Conservation (phyloP, 768 basidiomycete species). For the Pholiota microspora region DNA sequence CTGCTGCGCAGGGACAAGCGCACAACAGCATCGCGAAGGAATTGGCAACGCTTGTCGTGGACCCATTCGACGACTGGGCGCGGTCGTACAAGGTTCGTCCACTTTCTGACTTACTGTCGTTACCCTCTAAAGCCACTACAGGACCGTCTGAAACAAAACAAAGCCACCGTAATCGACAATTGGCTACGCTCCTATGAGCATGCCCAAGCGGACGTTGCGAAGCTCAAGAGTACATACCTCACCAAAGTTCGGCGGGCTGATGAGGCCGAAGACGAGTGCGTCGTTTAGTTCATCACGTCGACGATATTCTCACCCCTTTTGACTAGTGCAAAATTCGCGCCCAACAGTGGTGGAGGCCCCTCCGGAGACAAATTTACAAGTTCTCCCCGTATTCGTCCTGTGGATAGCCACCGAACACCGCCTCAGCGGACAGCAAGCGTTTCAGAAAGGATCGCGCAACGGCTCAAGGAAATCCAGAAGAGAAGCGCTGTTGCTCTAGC, state of each 20-base stretch:
- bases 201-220: conserved; percentile 61
- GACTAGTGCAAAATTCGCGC: conserved; percentile 82
- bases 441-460: conserved; percentile 82
- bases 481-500: conserved; percentile 41
- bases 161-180: conserved; percentile 55
- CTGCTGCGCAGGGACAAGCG: conserved; percentile 65
- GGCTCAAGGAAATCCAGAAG: conserved; percentile 77
- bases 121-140: conserved; percentile 23
- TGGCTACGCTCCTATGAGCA: conserved; percentile 74
- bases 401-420: conserved; percentile 46
- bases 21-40: conserved; percentile 75
- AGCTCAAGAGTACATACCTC: conserved; percentile 76
- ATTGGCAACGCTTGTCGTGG: conserved; percentile 69
- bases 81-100: conserved; percentile 60
- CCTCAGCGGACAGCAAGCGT: conserved; percentile 74
- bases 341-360: conserved; percentile 45
- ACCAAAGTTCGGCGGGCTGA: conserved; percentile 81
- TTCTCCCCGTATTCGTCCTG: conserved; percentile 69
- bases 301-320: conserved; percentile 12
- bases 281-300: conserved; percentile 16
- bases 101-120: neutral
- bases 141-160: conserved; percentile 63
- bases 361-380: conserved; percentile 73
- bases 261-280: conserved; percentile 93
- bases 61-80: conserved; percentile 83